A percentile compares a stretch with the other conserved stretches of the same genome.
Conservation (phyloP, 164 flowering plant genomes). For the Vitis rupestris region DNA sequence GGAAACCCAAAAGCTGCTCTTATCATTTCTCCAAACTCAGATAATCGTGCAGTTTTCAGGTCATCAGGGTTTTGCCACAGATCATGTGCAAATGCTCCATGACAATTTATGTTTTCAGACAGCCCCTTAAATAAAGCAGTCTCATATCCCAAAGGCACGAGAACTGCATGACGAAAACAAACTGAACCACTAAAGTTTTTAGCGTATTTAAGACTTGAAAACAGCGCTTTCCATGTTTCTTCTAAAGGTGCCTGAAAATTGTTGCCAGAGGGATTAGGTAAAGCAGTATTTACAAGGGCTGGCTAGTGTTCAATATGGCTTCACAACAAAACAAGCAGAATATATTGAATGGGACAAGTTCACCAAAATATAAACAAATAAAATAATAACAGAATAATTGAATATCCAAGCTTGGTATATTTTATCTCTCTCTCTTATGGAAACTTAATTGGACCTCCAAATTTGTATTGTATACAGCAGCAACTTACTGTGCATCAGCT, state of each 20-base stretch:
- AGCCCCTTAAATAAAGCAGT: conserved; percentile 83
- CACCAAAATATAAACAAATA: too few relatives aligned
- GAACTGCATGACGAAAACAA: conserved; percentile 85
- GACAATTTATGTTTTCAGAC: conserved; percentile 56
- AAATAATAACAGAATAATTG: too few relatives aligned
- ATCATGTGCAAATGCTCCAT: conserved; percentile 67
- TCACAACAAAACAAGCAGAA: too few relatives aligned
- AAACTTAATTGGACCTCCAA: too few relatives aligned
- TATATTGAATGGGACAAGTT: too few relatives aligned
- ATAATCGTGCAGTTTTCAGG: conserved; percentile 68
- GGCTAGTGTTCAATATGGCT: background rate
- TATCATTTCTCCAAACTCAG: conserved; percentile 98
- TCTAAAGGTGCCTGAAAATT: conserved; percentile 72
- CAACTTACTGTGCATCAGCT: too few relatives aligned
- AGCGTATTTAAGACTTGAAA: conserved; percentile 83
- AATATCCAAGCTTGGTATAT: too few relatives aligned
- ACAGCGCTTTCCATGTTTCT: conserved; percentile 86
- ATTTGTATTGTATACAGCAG: too few relatives aligned
- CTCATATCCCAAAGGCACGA: conserved; percentile 91
- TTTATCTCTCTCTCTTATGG: too few relatives aligned
- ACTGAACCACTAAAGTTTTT: conserved; percentile 76
- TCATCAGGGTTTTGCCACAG: conserved; percentile 72
- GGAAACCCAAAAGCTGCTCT: conserved; percentile 79
- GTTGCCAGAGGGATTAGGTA: background rate
- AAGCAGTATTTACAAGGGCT: background rate